Evolutionary conservation across 257 asterid species (phyloP), one percentile per base, ranked within the genome.

Genomic region (Fraxinus excelsior): DNA sequence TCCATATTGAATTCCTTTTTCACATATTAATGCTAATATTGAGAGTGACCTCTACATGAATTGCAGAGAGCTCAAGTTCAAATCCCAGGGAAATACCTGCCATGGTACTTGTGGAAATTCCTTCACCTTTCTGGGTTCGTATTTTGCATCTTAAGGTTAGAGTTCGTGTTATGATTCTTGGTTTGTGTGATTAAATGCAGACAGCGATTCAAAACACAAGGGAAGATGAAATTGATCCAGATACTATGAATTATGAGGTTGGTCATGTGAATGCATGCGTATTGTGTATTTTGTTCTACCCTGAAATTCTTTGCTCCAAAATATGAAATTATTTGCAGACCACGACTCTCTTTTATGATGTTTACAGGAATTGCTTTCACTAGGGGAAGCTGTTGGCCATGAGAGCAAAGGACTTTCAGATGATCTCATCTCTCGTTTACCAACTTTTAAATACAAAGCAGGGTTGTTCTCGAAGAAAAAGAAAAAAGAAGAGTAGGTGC

Each of bases 201-300:
- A 83, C 7, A 64, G 83, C 35, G 71, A 87, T 80, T 73, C 90
- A 71, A 70, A 81, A 62, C 75, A 67, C 71, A 18, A 84, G 86
- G 73, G 86, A 90, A 78, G 98, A 92, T 62, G 91, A 85, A 23
- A 73, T 94, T 76, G 96, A 91, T 90, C 96, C 89, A 31, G 98
- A 94, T 77, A 72, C 72, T 35, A 92, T 94, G 99, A 90, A 90
- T 73, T 92, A 92, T 44, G 99, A 94, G 98, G 99, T 94, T 82
- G 74, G 87, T 82, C 67, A 3, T 71, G 28, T n/a, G 11, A 74
- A 21, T 21, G 13, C 66, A 21, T 7, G 26, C 4, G 5, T 21
- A 3, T n/a, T 62, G 73, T 76, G 13, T 66, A 35, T 49, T 75
- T 64, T 56, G 34, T 58, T 8, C 44, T 5, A 7, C 46, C 38